Evolutionary conservation across 2,329 filamentous ascomycete genomes (phyloP).

Genomic region (Cladosporium velox): DNA sequence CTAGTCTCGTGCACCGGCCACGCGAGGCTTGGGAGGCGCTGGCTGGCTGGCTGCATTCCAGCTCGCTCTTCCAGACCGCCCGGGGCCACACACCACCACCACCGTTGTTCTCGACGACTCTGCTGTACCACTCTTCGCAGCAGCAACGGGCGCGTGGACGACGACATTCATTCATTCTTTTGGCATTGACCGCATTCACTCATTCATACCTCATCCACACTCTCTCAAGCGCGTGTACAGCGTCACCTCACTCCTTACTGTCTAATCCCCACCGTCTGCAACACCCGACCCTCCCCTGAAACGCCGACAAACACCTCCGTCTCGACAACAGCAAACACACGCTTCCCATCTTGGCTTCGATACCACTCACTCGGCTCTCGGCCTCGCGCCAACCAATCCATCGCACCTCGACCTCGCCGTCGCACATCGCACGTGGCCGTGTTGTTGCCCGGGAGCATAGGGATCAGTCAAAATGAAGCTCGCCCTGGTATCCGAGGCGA

Average conservation of each 20-base stretch:
- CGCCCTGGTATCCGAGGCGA: conserved; percentile 17
- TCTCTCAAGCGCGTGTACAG: conserved; percentile 20
- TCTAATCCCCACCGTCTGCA: conserved; percentile 8
- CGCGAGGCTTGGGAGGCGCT: conserved; percentile 7
- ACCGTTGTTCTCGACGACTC: conserved; percentile 13
- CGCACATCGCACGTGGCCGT: neutral
- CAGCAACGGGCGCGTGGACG: neutral
- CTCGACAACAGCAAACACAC: conserved; percentile 6
- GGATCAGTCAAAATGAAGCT: conserved; percentile 25
- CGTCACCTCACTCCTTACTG: conserved; percentile 14
- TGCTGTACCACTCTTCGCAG: neutral
- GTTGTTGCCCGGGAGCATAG: neutral
- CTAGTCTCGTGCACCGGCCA: neutral
- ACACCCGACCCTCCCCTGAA: conserved; percentile 14
- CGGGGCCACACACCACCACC: neutral
- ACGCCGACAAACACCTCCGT: conserved; percentile 8
- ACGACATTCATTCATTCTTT: conserved; percentile 11
- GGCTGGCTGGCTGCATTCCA: conserved; percentile 15
- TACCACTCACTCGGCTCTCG: conserved; percentile 7
- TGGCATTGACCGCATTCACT: conserved; percentile 25
- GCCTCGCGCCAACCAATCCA: conserved; percentile 11
- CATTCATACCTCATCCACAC: conserved; percentile 19
- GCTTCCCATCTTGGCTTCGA: conserved; percentile 12
- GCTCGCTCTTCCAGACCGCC: conserved; percentile 19
- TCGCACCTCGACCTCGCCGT: neutral